Evolutionary conservation across 75 land plant species (phyloP).

Genomic region (Cunninghamia lanceolata): DNA sequence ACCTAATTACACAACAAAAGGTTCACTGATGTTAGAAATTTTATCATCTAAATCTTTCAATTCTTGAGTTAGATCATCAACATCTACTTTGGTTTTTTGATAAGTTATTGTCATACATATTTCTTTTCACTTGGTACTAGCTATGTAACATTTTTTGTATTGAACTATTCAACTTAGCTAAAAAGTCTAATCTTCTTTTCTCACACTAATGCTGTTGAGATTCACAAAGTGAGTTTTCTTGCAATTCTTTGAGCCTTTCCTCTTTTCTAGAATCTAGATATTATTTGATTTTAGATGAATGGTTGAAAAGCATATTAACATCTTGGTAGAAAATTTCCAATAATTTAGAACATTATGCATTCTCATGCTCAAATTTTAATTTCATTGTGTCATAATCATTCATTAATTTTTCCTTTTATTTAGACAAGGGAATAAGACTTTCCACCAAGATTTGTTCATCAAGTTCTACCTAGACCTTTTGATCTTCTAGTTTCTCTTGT

Average conservation of each 20-base stretch:
- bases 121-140: slow-evolving; percentile 74
- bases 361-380: slow-evolving; percentile 36
- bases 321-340: slow-evolving; percentile 53
- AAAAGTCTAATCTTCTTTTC: slow-evolving; percentile 40
- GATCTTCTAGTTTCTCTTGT: too few relatives aligned
- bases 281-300: slow-evolving; percentile 46
- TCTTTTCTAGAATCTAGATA: slow-evolving; percentile 64
- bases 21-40: slow-evolving; percentile 59
- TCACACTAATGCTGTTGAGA: slow-evolving; percentile 61
- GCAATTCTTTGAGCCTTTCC: slow-evolving; percentile 52
- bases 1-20: slow-evolving; percentile 56
- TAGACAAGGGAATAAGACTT: slow-evolving; percentile 46
- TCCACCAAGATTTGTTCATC: slow-evolving; percentile 75
- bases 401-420: slow-evolving; percentile 54
- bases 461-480: too few relatives aligned
- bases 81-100: slow-evolving; percentile 64
- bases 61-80: slow-evolving; percentile 55
- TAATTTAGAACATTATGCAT: slow-evolving; percentile 32
- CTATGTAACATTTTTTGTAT: slow-evolving; percentile 43
- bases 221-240: slow-evolving; percentile 48
- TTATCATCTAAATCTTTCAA: slow-evolving; percentile 69
- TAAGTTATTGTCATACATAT: slow-evolving; percentile 88
- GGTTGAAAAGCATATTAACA: slow-evolving; percentile 35
- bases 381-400: slow-evolving; percentile 42
- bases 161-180: slow-evolving; percentile 43